These are phyloP conservation scores for Syzygium malaccense DNA, from an alignment of 441 rosid genomes.

Conservation along the genomic window DNA sequence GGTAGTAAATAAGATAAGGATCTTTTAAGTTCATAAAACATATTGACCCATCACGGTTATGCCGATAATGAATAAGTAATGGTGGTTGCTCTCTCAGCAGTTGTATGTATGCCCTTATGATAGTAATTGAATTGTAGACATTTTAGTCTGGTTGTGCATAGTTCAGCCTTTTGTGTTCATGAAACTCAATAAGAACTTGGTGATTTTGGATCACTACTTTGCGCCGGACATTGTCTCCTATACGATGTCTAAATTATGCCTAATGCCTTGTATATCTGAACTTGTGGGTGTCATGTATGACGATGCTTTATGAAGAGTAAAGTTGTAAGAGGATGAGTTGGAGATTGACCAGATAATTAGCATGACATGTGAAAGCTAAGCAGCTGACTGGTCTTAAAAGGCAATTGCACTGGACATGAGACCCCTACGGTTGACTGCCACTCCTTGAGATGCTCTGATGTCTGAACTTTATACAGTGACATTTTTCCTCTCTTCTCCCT, in stretches of 20 bases:
- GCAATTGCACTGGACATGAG: neutral
- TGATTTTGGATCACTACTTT: neutral
- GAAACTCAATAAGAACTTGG: neutral
- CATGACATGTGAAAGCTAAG: neutral
- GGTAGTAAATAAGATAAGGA: conserved; percentile 10
- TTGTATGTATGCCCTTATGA: neutral
- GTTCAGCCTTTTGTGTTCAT: neutral
- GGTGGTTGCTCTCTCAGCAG: neutral
- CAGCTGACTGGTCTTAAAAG: neutral
- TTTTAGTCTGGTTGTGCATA: neutral
- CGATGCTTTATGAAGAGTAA: neutral
- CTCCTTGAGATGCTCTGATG: neutral
- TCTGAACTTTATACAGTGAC: neutral
- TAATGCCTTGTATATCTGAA: neutral
- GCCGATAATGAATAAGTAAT: neutral
- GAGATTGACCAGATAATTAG: neutral
- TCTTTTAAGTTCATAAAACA: neutral
- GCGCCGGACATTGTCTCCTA: neutral
- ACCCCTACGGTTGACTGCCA: neutral
- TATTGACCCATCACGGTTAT: neutral
- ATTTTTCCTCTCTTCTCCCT: neutral
- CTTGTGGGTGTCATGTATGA: neutral
- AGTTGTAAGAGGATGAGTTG: neutral
- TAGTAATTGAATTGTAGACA: neutral
- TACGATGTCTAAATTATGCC: neutral